Base-by-base conservation (phyloP, 2,329 filamentous ascomycete genomes). In the Diaporthe batatas region DNA sequence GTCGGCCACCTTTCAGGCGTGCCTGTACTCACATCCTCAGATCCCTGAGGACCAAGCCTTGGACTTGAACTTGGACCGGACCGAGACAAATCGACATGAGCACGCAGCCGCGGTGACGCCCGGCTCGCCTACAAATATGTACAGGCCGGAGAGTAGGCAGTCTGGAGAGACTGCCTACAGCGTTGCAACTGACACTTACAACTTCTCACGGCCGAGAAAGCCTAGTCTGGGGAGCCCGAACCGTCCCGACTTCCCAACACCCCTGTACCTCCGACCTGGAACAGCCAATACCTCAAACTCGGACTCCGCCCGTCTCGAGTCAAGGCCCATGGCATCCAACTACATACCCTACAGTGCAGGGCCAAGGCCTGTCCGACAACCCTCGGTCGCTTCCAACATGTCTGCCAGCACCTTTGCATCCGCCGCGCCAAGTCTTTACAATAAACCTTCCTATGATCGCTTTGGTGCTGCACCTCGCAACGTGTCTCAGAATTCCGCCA, bases 171-270 rank as follows among this genome's bases (percentile, higher is more conserved):
- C 76, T 11, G 76, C 76, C 65, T 81, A 83, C 62, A 79, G 78
- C 68, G 80, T 82, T 23, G 54, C 42, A 29, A 75, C 78, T 79
- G 58, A 82, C 89, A 58, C 86, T 42, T 68, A 86, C 77, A 91
- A 91, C 79, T 91, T 91, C 78, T 91, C 89, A n/a, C 84, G 89
- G 51, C 89, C 89, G 54, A 84, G 89, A 72, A 89, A 88, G 74
- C 81, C 84, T 51, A 90, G 88, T 78, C 83, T 88, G 73, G 84
- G 84, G 71, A 64, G 76, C 78, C n/a, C 75, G 77, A 65, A 68
- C 70, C 51, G 53, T 49, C 67, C 71, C 57, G 71, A 74, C 36
- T 68, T 67, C 21, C 62, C 67, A 12, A 36, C 16, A 62, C 47
- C 57, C 67, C 59, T 68, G 59, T 62, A 72, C 42, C 67, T 74